Evolutionary conservation across 2,329 filamentous ascomycete genomes (phyloP), one percentile per base, ranked within the genome.

Genomic region (Penicillium aurantiogriseum): DNA sequence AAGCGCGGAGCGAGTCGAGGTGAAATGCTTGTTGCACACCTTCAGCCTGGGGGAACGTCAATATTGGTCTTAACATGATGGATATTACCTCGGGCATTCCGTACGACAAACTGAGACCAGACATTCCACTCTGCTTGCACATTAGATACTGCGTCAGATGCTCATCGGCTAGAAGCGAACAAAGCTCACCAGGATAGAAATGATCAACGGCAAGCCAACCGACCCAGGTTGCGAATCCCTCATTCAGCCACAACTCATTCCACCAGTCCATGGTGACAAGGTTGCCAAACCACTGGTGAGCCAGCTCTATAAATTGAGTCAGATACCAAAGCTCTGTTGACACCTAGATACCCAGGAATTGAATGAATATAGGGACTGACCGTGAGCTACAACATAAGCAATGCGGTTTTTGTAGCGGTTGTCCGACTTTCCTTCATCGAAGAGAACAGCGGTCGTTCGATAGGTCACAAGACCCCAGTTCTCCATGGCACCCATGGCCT

Each of bases 401-500:
- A 99, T 89, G 38, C 92, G 85, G 74, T 96, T 97, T 76, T 92
- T 92, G 79, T 93, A 97, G 63, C 88, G 87, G 42, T 90, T 87
- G 72, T 97, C 93, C 0, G 93, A 97, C 48, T 88, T 90, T 72
- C 91, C 87, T 74, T 96, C 91, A 69, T 99, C 93, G 70, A 94
- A 99, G n/a, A 99, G 83, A 29, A 99, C 89, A 50, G 94, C 92
- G 11, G 93, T 97, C 11, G 93, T 96, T 64, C 92, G 85, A 79
- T 97, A 99, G 33, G 94, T 97, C 57, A 99, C 91, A 53, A 99
- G 82, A 65, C 92, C 92, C 92, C 92, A 97, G 74, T 95, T 95
- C 80, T 97, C 92, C 90, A 95, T 95, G 65, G 91, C 91, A 45
- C 90, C 89, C 73, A 76, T 76, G 10, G 77, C 73, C 75, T 77